phyloP scores from a whole-genome alignment of 2,329 filamentous ascomycete species.

The Cladosporium sp. region DNA sequence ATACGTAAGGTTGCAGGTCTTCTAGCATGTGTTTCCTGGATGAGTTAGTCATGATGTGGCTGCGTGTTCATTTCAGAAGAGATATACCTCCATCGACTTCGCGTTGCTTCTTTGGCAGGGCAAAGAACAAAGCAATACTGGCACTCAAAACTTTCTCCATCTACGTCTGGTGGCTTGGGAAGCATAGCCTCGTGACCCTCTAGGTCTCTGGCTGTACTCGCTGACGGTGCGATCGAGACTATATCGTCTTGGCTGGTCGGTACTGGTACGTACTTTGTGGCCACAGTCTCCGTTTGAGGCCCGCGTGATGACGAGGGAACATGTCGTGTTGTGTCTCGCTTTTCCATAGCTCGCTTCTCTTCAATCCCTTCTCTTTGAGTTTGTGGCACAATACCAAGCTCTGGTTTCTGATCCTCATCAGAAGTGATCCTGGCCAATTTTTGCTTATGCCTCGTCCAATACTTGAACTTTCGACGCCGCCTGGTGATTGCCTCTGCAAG shows the following conservation, averaged over 20 bases:
- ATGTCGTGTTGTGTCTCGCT: too few relatives aligned
- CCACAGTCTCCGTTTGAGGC: too few relatives aligned
- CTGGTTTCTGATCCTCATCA: too few relatives aligned
- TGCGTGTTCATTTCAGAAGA: not conserved
- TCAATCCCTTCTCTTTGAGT: too few relatives aligned
- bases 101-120: not conserved
- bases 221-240: not conserved
- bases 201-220: not conserved
- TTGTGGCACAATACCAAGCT: too few relatives aligned
- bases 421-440: not conserved
- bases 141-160: not conserved
- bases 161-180: not conserved
- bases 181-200: not conserved
- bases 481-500: not conserved
- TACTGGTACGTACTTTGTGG: too few relatives aligned
- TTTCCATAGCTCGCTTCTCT: too few relatives aligned
- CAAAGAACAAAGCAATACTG: not conserved
- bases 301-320: too few relatives aligned
- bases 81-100: not conserved
- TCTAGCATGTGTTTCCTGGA: constrained; percentile 2
- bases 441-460: not conserved
- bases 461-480: not conserved
- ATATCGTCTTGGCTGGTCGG: too few relatives aligned
- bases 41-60: not conserved
- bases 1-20: constrained; percentile 4